Evolutionary conservation across 345 rosid genomes (phyloP).

Genomic region (Microcos paniculata): DNA sequence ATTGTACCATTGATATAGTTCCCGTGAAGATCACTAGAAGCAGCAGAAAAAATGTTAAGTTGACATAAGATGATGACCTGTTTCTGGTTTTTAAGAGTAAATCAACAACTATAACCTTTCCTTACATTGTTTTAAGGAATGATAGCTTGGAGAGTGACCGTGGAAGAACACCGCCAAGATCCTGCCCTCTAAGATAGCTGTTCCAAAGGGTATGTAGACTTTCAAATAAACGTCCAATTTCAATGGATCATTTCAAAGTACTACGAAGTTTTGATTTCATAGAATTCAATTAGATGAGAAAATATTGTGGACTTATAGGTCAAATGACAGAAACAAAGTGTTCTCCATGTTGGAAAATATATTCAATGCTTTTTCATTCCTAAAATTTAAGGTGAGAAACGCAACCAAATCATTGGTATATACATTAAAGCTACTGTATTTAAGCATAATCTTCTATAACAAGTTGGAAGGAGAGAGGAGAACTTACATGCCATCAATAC

Average conservation of each 20-base stretch:
- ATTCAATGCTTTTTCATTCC: too few species aligned
- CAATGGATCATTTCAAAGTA: not conserved
- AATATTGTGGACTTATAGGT: too few species aligned
- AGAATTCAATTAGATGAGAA: not conserved
- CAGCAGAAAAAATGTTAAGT: not conserved
- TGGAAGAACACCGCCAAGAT: conserved; percentile 23
- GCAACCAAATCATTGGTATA: not conserved
- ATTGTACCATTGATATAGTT: conserved; percentile 45
- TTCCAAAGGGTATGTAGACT: not conserved
- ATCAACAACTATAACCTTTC: not conserved
- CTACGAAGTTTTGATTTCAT: too few species aligned
- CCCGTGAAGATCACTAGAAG: conserved; percentile 29
- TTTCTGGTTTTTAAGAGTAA: not conserved
- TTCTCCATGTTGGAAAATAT: too few species aligned
- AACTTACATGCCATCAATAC: conserved; percentile 21
- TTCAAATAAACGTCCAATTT: not conserved
- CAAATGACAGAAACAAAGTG: too few species aligned
- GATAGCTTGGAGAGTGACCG: conserved; percentile 16
- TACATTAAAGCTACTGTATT: not conserved
- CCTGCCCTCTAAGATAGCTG: conserved; percentile 23
- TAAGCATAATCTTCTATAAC: too few species aligned
- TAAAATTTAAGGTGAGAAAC: too few species aligned
- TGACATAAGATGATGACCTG: not conserved
- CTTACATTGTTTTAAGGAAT: conserved; percentile 17
- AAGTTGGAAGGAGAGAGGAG: not conserved